Base-by-base conservation (phyloP, 1,139 yeast species). In the Hansenula lynferdii region DNA sequence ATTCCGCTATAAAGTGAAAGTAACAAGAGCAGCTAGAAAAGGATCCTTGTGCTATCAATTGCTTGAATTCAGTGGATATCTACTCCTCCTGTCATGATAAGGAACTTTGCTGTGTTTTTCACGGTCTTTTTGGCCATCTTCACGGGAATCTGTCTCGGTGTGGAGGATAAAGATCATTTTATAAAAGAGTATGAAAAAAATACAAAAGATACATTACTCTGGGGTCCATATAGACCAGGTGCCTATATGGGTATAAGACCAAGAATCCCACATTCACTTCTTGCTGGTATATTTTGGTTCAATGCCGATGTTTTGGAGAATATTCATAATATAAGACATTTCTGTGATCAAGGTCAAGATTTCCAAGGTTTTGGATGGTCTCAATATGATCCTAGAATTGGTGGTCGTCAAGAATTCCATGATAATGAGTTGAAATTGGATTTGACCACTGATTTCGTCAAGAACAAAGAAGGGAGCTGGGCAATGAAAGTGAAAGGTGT, bases 191-290 rank as follows among this genome's bases (percentile, higher is more conserved):
- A 57, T 37, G 54, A 56, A 28, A 45, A 51, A 21, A 53, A 54
- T 15, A 53, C 70, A 9, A 62, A 65, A 38, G 60, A 69, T 22
- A 72, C 82, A 2, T 60, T 82, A 19, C 58, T 77, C 23, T 92
- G 98, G 98, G 97, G 96, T 1, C 95, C 97, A 0, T 92, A 90
- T 61, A 65, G 97, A 49, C 81, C 97, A 11, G 84, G 87, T 40
- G 68, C 87, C 35, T 92, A 90, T 61, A 69, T 90, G 48, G 97
- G 98, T 1, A 63, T 92, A 32, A 70, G 92, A 36, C 96, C 98
- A 3, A 67, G 90, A 35, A 80, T 35, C 84, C 96, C n/a, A 8
- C 49, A 57, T 12, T 84, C 96, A 2, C 67, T 92, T 36, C 58
- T 85, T 44, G 70, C 89, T 10, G 98, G 98, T 0, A 62, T 90